Percentiles rank a stretch among this genome's conserved stretches.
phyloP scores from a whole-genome alignment of 2,329 filamentous ascomycete genomes.

The Periconia sp. region DNA sequence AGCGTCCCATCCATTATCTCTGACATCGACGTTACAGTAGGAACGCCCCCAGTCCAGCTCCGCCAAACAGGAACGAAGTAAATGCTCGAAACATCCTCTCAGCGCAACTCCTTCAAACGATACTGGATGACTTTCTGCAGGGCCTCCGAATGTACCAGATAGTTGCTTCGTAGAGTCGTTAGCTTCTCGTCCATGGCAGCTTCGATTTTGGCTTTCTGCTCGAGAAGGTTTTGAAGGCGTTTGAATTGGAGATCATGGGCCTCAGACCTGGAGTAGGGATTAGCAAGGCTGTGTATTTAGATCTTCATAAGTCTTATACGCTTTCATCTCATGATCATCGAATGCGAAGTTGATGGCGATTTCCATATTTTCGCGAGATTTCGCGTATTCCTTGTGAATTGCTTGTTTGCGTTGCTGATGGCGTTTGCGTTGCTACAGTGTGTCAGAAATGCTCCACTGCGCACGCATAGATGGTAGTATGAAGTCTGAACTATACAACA shows the following conservation, averaged over 20 bases:
- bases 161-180: conserved; percentile 18
- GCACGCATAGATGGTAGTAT: too few relatives aligned
- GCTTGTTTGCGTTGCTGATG: conserved; percentile 21
- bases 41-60: not conserved
- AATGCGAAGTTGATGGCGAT: conserved; percentile 29
- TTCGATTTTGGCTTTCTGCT: conserved; percentile 31
- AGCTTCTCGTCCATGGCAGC: conserved; percentile 27
- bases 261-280: conserved; percentile 17
- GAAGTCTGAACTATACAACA: conserved; percentile 9
- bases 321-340: conserved; percentile 28
- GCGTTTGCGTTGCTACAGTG: conserved; percentile 34
- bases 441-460: too few relatives aligned
- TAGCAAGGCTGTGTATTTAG: not conserved
- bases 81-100: conserved; percentile 3
- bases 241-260: conserved; percentile 29
- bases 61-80: not conserved
- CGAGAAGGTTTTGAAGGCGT: conserved; percentile 29
- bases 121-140: conserved; percentile 25
- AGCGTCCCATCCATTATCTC: too few relatives aligned
- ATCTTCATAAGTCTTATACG: conserved; percentile 27
- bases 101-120: conserved; percentile 28
- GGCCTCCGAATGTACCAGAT: conserved; percentile 29
- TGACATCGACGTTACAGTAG: not conserved
- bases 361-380: conserved; percentile 12
- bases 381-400: conserved; percentile 27